A percentile compares a stretch with the other conserved stretches of the same genome.
Conservation (phyloP, 768 basidiomycete species). For the Hydnomerulius pinastri region DNA sequence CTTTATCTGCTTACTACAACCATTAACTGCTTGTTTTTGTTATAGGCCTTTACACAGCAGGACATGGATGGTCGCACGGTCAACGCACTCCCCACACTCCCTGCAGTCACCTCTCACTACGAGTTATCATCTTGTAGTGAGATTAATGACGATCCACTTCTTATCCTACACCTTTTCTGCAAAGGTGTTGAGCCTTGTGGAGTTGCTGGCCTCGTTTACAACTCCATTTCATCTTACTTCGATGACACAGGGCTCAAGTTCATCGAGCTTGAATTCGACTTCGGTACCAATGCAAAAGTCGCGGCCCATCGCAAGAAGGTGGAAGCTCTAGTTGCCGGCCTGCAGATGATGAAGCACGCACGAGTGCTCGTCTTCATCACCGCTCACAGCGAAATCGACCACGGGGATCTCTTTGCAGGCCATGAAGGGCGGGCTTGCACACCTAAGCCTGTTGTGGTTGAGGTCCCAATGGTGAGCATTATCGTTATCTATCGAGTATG, state of each 20-base stretch:
- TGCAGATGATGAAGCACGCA: background rate
- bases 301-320: background rate
- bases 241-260: background rate
- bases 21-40: too few species aligned
- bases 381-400: background rate
- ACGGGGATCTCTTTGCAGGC: background rate
- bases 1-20: too few species aligned
- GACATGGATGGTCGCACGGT: too few species aligned
- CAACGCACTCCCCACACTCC: too few species aligned
- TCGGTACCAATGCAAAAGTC: background rate
- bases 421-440: background rate
- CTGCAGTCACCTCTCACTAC: too few species aligned
- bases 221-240: background rate
- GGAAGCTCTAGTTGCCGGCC: background rate
- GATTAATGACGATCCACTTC: background rate
- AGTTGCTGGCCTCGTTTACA: background rate
- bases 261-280: background rate
- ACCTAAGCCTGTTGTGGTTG: background rate
- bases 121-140: conserved; percentile 1
- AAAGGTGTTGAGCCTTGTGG: background rate
- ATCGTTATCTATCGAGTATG: too few species aligned
- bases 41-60: too few species aligned
- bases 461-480: background rate
- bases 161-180: background rate
- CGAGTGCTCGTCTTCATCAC: background rate